phyloP scores from a whole-genome alignment of 1,139 yeast genomes.

The Saccharomyces hybrid region DNA sequence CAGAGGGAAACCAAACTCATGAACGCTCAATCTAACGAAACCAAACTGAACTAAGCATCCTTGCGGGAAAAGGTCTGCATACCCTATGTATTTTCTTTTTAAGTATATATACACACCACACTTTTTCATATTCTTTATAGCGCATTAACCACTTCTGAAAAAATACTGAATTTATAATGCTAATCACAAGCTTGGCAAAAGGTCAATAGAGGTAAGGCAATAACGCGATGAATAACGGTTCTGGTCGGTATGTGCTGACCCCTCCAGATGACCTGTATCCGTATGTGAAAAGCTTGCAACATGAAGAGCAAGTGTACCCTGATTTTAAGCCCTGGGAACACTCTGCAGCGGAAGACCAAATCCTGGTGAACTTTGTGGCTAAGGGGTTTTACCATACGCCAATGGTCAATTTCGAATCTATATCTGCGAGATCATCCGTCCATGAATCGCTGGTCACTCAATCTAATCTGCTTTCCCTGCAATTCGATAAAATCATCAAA shows the following conservation, averaged over 20 bases:
- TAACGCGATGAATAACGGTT: not conserved
- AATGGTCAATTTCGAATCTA: slow-evolving; percentile 50
- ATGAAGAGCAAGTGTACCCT: slow-evolving; percentile 40
- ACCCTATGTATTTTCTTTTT: not conserved
- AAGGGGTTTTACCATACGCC: slow-evolving; percentile 55
- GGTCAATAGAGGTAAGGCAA: not conserved
- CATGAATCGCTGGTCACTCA: slow-evolving; percentile 41
- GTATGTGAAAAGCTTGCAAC: slow-evolving; percentile 11
- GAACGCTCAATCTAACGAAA: slow-evolving; percentile 2
- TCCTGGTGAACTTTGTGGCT: slow-evolving; percentile 45
- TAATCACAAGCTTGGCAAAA: not conserved
- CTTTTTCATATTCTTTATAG: not conserved
- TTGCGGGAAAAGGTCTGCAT: not conserved
- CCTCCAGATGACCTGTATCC: slow-evolving; percentile 33
- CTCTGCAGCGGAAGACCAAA: slow-evolving; percentile 45
- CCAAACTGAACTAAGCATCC: not conserved
- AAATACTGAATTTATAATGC: not conserved
- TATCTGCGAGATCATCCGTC: slow-evolving; percentile 45
- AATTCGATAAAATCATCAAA: slow-evolving; percentile 57
- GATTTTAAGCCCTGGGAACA: slow-evolving; percentile 80
- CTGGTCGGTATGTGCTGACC: slow-evolving; percentile 17
- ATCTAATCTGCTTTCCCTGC: slow-evolving; percentile 53
- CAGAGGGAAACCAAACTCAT: slow-evolving; percentile 67
- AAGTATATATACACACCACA: not conserved
- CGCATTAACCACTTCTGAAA: slow-evolving; percentile 1